Evolutionary conservation across 805 yeast species (phyloP), one percentile per base, ranked within the genome.

Genomic region (Kregervanrija pseudodelftensis): DNA sequence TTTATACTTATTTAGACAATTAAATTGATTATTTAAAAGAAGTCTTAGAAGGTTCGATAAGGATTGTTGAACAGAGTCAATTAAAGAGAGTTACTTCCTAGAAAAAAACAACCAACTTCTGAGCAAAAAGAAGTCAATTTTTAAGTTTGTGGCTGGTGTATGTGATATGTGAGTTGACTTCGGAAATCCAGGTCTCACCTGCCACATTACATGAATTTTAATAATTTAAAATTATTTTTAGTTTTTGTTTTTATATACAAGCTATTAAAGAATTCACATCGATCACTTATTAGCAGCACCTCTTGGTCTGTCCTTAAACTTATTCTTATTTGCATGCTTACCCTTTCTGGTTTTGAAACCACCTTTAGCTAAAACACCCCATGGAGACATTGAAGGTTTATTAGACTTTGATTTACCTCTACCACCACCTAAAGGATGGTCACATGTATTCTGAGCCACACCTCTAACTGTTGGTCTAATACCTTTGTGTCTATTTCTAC

Each of bases 351-450:
- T 93, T 78, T 88, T 90, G 72, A 80, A 90, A 45, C 87, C 84
- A 65, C 93, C 95, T 76, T 91, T 91, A 36, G 91, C 83, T 59
- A 85, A 67, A 49, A 82, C 82, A 59, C 99, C 99, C 96, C 98
- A 91, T 64, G 95, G 95, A 45, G 96, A 85, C 73, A 85, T 87
- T 14, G 98, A 86, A 48, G 85, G 76, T 71, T 88, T 91, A 69
- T 91, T 90, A 52, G 96, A 87, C 80, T 93, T 93, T 49, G 95
- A 85, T 68, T 93, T 93, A 79, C 99, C 99, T 76, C 99, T 82
- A 70, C 99, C 99, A 82, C 99, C 99, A 74, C 99, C 99, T 60
- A 88, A 90, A 53, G 99, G 99, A 72, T 93, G 99, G 67, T 93
- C 97, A 63, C 82, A 79, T 52, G 93, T 93, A 69, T 93, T 93